Base-by-base conservation (phyloP, 2,329 filamentous ascomycete genomes). In the Fusarium phyllophilum region DNA sequence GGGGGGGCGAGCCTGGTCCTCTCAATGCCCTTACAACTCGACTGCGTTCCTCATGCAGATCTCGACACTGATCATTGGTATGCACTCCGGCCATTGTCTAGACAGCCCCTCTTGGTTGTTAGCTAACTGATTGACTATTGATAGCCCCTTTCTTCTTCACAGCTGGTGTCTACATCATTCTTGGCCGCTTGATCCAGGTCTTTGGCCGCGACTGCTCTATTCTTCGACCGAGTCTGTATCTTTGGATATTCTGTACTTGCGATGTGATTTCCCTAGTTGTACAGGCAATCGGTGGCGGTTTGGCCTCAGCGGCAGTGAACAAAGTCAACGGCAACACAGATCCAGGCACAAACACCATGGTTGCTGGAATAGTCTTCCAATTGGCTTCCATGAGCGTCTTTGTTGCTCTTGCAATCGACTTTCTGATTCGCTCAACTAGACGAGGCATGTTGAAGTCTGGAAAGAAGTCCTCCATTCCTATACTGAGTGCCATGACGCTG, bases 161-260 rank as follows among this genome's bases (percentile, higher is more conserved):
- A 29, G 51, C 51, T 13, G 51, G 51, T 17, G 34, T 54, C 13
- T 54, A 54, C 6, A 54, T 54, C 5, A 39, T 54, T 7, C 24
- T 54, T 17, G 51, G 51, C 10, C 51, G 14, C 24, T 13, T 54
- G 18, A 54, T 54, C 20, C 34, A 39, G 11, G n/a, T 20, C 5
- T 54, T 54, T 4, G 34, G 34, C 8, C 34, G 34, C n/a, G 33
- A 39, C 10, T 54, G 24, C 24, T 54, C 51, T 20, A 29, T 54
- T 7, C 51, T 54, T n/a, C 24, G 51, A n/a, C 34, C 51, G 10
- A 38, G 6, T 1, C 34, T 54, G 2, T 54, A 54, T 13, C 34
- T 54, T 6, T 54, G 34, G 51, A 54, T 54, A n/a, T 54, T 54
- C 6, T 54, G 51, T 38, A 54, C 51, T 39, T 54, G 51, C 24